Evolutionary conservation across 2,329 filamentous ascomycete genomes (phyloP), one percentile per base, ranked within the genome.

Genomic region (Xylaria polymorpha): DNA sequence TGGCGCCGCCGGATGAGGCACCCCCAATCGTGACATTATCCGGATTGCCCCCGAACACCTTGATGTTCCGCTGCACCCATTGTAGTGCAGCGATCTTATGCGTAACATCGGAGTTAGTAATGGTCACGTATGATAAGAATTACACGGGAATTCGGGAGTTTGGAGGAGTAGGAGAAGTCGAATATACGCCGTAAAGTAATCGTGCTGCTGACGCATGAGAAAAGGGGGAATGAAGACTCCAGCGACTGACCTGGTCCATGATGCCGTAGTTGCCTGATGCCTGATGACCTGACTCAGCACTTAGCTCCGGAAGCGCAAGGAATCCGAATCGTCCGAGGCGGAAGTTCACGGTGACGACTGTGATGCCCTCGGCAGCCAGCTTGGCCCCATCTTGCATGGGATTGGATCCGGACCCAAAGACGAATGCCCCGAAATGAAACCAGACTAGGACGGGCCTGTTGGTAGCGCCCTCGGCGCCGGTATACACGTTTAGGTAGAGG

Each of bases 381-480:
- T 58, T 64, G 0, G 37, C n/a, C 32, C 68, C 68, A 48, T 70
- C 57, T 44, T 65, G 51, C 68, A 70, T 61, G 5, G 68, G 68
- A 22, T 64, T 58, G 4, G 68, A 18, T 5, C 25, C 68, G 3
- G 68, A 65, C 20, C 64, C 68, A 39, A 70, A 68, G 25, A 70
- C 64, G 20, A 70, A 70, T n/a, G 65, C 68, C 5, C 65, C 68
- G 18, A 64, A 70, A 61, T 70, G 68, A 32, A 68, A 59, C 68
- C 68, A 70, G 7, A 68, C 68, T 7, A 68, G 57, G 15, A 70
- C 68, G n/a, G 68, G 65, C 32, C 61, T 57, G n/a, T 58, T 7
- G 3, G 43, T 50, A 18, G 61, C 15, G 12, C 44, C 41, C 15
- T 65, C 65, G 9, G 65, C 22, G 29, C 68, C 68, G 5, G 68